Conservation (phyloP, 352 stramenopile genomes). For the Pythium dissimile region DNA sequence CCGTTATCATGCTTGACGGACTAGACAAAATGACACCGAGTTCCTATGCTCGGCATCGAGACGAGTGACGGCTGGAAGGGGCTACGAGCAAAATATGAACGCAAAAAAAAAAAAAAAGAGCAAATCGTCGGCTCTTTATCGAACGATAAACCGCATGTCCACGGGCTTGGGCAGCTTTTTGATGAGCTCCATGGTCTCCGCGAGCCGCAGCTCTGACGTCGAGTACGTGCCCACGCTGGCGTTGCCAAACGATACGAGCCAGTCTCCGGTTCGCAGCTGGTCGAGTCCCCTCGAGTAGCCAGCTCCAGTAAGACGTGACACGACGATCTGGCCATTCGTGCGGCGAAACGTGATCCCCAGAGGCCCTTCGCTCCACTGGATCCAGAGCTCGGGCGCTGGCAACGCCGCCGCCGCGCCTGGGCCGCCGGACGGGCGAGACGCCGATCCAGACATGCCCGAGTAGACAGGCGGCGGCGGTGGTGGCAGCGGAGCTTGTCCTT, state of each 20-base stretch:
- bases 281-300: constrained; percentile 61
- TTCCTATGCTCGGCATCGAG: background rate
- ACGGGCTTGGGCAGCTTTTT: constrained; percentile 72
- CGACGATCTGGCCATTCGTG: constrained; percentile 72
- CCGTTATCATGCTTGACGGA: no score
- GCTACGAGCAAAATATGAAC: no score
- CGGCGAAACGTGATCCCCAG: constrained; percentile 81
- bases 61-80: no score
- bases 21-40: background rate
- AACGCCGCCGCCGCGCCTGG: background rate
- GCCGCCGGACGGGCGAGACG: background rate
- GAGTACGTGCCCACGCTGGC: constrained; percentile 24
- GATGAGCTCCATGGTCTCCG: constrained; percentile 80
- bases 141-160: constrained; percentile 78
- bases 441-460: background rate
- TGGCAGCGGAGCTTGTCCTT: background rate
- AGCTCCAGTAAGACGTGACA: constrained; percentile 68
- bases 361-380: constrained; percentile 68
- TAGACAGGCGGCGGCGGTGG: background rate
- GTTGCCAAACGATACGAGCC: constrained; percentile 75
- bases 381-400: constrained; percentile 55
- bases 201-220: constrained; percentile 54
- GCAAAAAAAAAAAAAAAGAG: background rate
- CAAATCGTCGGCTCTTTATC: constrained; percentile 21
- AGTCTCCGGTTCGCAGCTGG: constrained; percentile 66